Percentiles rank a stretch among this genome's conserved stretches.
phyloP scores from a whole-genome alignment of 176 grass and related monocot genomes.

The Eragrostis curvula region DNA sequence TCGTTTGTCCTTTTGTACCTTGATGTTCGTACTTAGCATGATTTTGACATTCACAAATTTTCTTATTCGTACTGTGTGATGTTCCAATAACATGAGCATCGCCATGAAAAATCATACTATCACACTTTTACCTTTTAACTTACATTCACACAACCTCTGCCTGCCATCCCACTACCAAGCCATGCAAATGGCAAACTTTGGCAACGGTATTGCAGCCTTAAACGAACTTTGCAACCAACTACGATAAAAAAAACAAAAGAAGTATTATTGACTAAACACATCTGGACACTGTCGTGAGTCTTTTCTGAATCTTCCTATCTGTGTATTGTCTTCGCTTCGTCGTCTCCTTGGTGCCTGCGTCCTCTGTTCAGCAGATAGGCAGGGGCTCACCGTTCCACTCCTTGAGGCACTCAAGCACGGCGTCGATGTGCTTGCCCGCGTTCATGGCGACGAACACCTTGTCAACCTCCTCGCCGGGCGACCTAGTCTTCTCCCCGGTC shows the following conservation, averaged over 20 bases:
- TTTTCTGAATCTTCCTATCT: conserved; percentile 14
- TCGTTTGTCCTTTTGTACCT: background rate
- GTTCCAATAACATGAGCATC: background rate
- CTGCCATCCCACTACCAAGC: background rate
- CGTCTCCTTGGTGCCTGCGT: background rate
- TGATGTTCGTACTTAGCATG: background rate
- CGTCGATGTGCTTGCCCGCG: conserved; percentile 59
- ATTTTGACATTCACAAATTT: background rate
- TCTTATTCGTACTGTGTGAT: background rate
- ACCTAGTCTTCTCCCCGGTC: conserved; percentile 72
- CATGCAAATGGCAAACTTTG: conserved; percentile 9
- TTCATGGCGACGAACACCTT: conserved; percentile 79
- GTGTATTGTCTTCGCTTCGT: background rate
- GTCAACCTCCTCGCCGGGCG: conserved; percentile 73
- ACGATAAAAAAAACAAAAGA: background rate
- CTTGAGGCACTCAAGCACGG: conserved; percentile 81
- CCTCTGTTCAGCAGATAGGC: conserved; percentile 53
- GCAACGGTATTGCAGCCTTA: background rate
- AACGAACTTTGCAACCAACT: background rate
- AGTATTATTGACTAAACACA: conserved; percentile 20
- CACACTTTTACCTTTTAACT: background rate
- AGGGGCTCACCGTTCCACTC: conserved; percentile 81
- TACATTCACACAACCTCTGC: background rate
- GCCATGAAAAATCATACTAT: background rate
- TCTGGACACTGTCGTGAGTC: background rate